Evolutionary conservation across 2,329 filamentous ascomycete genomes (phyloP).

Genomic region (Fusarium liriodendri): DNA sequence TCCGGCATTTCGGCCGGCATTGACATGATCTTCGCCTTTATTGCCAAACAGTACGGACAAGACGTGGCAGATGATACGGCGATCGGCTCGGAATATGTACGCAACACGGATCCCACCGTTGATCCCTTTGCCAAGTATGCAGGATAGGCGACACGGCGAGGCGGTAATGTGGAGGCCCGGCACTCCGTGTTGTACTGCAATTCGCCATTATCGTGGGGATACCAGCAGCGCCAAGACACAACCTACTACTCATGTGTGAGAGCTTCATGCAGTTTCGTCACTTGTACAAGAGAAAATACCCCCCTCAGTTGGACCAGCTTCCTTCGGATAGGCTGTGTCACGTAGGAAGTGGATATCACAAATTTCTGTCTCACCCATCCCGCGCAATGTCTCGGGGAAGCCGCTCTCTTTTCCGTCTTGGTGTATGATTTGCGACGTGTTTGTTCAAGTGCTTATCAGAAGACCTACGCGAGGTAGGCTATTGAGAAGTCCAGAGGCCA

Average conservation of each 20-base stretch:
- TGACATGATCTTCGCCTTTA: slow-evolving; percentile 52
- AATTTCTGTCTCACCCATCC: not conserved
- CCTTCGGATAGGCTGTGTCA: not conserved
- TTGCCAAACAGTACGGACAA: slow-evolving; percentile 58
- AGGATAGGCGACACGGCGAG: not conserved
- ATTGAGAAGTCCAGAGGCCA: not conserved
- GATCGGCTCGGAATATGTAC: slow-evolving; percentile 67
- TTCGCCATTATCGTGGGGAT: not conserved
- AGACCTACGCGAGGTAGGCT: not conserved
- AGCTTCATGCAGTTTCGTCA: not conserved
- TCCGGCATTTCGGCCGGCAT: slow-evolving; percentile 65
- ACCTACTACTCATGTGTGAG: not conserved
- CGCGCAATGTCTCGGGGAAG: not conserved
- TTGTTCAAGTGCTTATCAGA: not conserved
- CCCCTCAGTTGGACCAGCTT: not conserved
- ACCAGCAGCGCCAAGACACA: not conserved
- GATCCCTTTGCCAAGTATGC: slow-evolving; percentile 64
- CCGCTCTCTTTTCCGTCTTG: not conserved
- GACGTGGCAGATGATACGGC: slow-evolving; percentile 61
- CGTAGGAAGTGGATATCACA: not conserved
- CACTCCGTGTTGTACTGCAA: not conserved
- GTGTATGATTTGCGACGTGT: not conserved
- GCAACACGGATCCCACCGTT: slow-evolving; percentile 58
- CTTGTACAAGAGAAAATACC: not conserved
- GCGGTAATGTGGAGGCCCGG: not conserved